Conservation (phyloP, 2,329 filamentous ascomycete species). For the Cucurbitaria berberidis region DNA sequence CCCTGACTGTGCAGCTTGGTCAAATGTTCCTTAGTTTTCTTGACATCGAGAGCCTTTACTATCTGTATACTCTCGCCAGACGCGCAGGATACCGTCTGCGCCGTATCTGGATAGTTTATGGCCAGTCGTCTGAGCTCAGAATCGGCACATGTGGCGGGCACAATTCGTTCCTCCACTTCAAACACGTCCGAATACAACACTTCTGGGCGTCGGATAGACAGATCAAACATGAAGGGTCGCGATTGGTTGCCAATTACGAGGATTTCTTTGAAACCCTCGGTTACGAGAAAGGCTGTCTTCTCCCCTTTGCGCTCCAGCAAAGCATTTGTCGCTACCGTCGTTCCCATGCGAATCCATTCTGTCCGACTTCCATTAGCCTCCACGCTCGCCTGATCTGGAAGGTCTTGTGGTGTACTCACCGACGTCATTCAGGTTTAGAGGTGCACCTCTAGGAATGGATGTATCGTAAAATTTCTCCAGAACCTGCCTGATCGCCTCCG, state of each 20-base stretch:
- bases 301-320: conserved; percentile 33
- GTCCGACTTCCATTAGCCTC: background rate
- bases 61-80: background rate
- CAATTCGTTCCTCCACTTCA: conserved; percentile 21
- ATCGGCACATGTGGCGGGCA: background rate
- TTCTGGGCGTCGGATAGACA: conserved; percentile 21
- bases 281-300: conserved; percentile 27
- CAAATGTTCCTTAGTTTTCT: background rate
- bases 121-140: background rate
- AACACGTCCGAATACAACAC: conserved; percentile 23
- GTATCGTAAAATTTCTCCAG: background rate
- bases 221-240: conserved; percentile 34
- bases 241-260: conserved; percentile 40
- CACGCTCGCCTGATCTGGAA: background rate
- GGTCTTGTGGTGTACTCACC: background rate
- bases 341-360: conserved; percentile 26
- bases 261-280: conserved; percentile 38
- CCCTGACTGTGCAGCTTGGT: conserved; percentile 56
- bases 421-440: background rate
- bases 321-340: conserved; percentile 37
- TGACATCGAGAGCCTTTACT: background rate
- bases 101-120: background rate
- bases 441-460: background rate
- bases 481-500: background rate
- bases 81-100: background rate